phyloP scores from a whole-genome alignment of 768 basidiomycete genomes.

The Suillus weaverae region DNA sequence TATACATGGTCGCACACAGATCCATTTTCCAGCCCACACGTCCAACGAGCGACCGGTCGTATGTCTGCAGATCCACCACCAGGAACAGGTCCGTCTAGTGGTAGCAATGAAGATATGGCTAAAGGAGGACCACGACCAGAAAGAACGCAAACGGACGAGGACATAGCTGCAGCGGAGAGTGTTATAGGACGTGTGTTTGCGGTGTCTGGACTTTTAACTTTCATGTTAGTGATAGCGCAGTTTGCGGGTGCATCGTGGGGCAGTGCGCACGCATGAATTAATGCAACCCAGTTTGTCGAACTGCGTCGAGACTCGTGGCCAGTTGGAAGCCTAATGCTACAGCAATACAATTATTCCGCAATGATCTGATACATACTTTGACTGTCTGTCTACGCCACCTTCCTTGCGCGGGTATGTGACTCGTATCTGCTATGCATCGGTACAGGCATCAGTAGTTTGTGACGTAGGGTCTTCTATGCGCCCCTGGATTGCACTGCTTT shows the following conservation, averaged over 20 bases:
- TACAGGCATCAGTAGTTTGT: neutral
- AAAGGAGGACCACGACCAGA: neutral
- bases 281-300: neutral
- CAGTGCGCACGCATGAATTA: constrained; percentile 1
- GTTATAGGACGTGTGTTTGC: constrained; percentile 25
- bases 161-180: constrained; percentile 27
- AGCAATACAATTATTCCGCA: neutral
- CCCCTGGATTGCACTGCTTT: neutral
- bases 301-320: neutral
- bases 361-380: neutral
- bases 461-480: neutral
- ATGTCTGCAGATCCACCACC: constrained; percentile 10
- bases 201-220: constrained; percentile 26
- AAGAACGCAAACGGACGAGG: constrained; percentile 17
- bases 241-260: constrained; percentile 7
- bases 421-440: neutral
- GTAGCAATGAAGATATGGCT: constrained; percentile 5
- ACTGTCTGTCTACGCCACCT: neutral
- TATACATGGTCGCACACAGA: constrained; percentile 13
- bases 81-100: neutral
- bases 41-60: constrained; percentile 29
- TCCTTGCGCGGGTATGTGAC: neutral
- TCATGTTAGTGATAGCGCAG: constrained; percentile 28
- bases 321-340: neutral
- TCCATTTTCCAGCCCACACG: constrained; percentile 26